Conservation (phyloP, 805 yeast genomes). For the Priceomyces medius region DNA sequence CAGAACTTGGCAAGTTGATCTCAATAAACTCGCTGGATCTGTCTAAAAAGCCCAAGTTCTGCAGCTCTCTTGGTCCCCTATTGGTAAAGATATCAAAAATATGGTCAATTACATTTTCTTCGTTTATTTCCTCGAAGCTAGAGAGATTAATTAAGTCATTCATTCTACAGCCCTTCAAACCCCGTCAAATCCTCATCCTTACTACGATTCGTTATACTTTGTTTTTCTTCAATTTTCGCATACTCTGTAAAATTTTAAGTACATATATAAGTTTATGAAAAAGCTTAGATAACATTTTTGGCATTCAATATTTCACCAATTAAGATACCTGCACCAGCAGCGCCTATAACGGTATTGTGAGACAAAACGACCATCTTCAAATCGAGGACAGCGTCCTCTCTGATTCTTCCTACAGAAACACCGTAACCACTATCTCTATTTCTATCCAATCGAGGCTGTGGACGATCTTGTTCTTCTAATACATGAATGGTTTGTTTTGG, state of each 20-base stretch:
- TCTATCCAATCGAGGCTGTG: constrained; percentile 97
- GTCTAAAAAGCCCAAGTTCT: constrained; percentile 38
- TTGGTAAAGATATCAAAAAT: constrained; percentile 31
- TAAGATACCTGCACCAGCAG: constrained; percentile 97
- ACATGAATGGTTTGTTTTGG: constrained; percentile 92
- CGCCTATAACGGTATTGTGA: constrained; percentile 96
- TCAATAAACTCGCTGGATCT: constrained; percentile 21
- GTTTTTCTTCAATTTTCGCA: too few relatives aligned
- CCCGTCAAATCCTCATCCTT: too few relatives aligned
- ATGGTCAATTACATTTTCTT: constrained; percentile 28
- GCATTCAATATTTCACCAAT: constrained; percentile 88
- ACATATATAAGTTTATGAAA: too few relatives aligned
- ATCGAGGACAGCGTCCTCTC: constrained; percentile 92
- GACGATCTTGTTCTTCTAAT: constrained; percentile 87
- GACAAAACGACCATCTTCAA: constrained; percentile 96
- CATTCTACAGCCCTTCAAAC: too few relatives aligned
- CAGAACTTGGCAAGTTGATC: constrained; percentile 19
- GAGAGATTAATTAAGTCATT: constrained; percentile 3
- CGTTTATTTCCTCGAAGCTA: constrained; percentile 19
- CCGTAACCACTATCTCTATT: constrained; percentile 93
- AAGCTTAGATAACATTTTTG: constrained; percentile 60
- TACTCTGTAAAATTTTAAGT: too few relatives aligned
- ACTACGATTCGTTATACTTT: too few relatives aligned
- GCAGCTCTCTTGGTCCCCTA: constrained; percentile 22
- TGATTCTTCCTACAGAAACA: constrained; percentile 90